Evolutionary conservation across 352 stramenopile genomes (phyloP).

Genomic region (Globisporangium lucens): DNA sequence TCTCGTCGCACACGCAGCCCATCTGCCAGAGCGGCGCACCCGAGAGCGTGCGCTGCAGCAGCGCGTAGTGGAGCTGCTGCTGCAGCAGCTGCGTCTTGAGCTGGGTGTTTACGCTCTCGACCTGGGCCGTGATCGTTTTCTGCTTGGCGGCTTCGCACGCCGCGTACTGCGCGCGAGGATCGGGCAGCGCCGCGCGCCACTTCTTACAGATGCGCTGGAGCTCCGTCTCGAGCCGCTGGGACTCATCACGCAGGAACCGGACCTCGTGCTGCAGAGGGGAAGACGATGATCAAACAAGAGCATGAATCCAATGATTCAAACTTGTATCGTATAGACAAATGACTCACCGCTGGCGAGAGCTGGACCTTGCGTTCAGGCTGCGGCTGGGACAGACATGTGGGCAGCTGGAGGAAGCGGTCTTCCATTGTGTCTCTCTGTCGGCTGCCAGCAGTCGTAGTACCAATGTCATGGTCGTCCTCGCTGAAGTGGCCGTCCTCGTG

Average conservation of each 20-base stretch:
- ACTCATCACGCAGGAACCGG: background rate
- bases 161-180: background rate
- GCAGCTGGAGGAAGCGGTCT: background rate
- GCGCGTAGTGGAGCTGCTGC: background rate
- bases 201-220: background rate
- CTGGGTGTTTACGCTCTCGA: background rate
- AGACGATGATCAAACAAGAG: background rate
- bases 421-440: background rate
- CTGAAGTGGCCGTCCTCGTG: background rate
- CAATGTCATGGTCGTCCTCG: background rate
- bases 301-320: background rate
- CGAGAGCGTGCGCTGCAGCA: background rate
- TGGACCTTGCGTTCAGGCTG: background rate
- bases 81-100: background rate
- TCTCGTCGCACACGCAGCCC: background rate
- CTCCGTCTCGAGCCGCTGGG: background rate
- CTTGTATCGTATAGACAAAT: background rate
- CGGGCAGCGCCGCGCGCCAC: background rate
- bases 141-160: background rate
- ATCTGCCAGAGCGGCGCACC: background rate
- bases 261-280: background rate
- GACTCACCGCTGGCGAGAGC: background rate
- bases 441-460: background rate
- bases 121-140: background rate
- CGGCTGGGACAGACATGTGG: background rate